Base-by-base conservation (phyloP, 306 rosid species). In the Begonia fuchsioides region DNA sequence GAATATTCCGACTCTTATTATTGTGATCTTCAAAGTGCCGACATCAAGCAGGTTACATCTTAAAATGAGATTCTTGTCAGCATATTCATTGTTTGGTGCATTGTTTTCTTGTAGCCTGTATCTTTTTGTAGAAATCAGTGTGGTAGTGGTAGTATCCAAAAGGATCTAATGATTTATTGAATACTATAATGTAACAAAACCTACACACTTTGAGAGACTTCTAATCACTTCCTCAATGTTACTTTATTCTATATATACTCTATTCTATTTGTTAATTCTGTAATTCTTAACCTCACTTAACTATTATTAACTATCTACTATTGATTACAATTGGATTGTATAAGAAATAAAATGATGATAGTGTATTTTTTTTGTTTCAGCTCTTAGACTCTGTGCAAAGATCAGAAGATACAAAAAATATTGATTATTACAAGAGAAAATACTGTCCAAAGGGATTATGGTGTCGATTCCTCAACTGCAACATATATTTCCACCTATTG, bases 1-100 rank as follows among this genome's bases (percentile, higher is more conserved):
- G 84, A 72, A 61, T 84, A 76, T 70, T 84, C 93, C 9, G 97
- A 88, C 67, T 67, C 82, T 3, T 88, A 76, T 76, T 88, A 68
- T 71, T 67, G 75, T 76, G 81, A 88, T 73, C 79, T 88, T 10
- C 77, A 78, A 57, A 74, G 71, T 72, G 68, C 67, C 19, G 90
- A 74, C 70, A 62, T 88, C 54, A 81, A 78, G 60, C 86, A 81
- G 90, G 97, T 84, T 41, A 41, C 3, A 11, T 41, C 45, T 41
- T 41, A 41, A 11, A 10, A n/a, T 10, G 9, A 11, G 45, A 41
- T 41, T 41, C 13, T 41, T 41, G 45, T 41, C 19, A 16, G 41
- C 9, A 18, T 40, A 38, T n/a, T 19, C 41, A 54, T 39, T 54
- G 6, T 43, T 43, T 6, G 13, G 15, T 11, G 47, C 47, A 43